Percentiles rank a stretch among this genome's conserved stretches.
These are phyloP conservation scores for Talaromyces sp. DNA, from an alignment of 2,329 filamentous ascomycete species.

Conservation along the genomic window DNA sequence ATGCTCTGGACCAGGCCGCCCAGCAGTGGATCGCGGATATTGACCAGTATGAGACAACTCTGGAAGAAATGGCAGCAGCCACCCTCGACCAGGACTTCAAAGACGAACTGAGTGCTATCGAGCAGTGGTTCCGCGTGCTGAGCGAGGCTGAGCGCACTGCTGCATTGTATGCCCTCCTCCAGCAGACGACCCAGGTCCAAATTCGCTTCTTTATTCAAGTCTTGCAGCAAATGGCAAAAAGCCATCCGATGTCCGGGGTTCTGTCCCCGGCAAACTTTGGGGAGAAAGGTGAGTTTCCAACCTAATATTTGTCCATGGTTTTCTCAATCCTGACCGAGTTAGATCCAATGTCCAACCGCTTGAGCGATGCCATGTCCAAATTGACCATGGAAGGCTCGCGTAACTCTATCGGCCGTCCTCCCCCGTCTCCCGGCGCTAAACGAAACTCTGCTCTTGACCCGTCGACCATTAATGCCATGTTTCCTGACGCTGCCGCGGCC, in stretches of 20 bases:
- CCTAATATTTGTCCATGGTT: background rate
- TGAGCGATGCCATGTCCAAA: slow-evolving; percentile 96
- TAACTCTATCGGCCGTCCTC: slow-evolving; percentile 77
- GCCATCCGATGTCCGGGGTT: slow-evolving; percentile 92
- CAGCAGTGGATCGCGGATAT: slow-evolving; percentile 99
- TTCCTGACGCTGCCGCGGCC: slow-evolving; percentile 95
- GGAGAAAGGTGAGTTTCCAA: slow-evolving; percentile 68
- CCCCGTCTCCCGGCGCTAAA: slow-evolving; percentile 72
- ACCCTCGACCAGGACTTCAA: slow-evolving; percentile 99
- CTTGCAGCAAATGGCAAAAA: slow-evolving; percentile 97
- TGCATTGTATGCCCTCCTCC: slow-evolving; percentile 86
- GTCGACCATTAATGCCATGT: slow-evolving; percentile 96
- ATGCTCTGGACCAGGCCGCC: slow-evolving; percentile 85
- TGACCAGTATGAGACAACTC: slow-evolving; percentile 95
- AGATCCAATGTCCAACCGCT: slow-evolving; percentile 96
- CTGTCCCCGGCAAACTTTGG: slow-evolving; percentile 88
- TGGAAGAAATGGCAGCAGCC: slow-evolving; percentile 98
- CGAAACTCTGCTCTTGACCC: slow-evolving; percentile 91
- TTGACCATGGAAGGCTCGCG: slow-evolving; percentile 76
- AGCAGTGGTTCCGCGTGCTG: slow-evolving; percentile 98
- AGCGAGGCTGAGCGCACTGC: slow-evolving; percentile 96
- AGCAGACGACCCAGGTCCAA: slow-evolving; percentile 98
- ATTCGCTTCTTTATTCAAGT: slow-evolving; percentile 99
- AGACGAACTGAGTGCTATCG: slow-evolving; percentile 95
- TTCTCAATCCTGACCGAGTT: slow-evolving; percentile 17